Base-by-base conservation (phyloP, 306 rosid species). In the Lathyrus sativus region DNA sequence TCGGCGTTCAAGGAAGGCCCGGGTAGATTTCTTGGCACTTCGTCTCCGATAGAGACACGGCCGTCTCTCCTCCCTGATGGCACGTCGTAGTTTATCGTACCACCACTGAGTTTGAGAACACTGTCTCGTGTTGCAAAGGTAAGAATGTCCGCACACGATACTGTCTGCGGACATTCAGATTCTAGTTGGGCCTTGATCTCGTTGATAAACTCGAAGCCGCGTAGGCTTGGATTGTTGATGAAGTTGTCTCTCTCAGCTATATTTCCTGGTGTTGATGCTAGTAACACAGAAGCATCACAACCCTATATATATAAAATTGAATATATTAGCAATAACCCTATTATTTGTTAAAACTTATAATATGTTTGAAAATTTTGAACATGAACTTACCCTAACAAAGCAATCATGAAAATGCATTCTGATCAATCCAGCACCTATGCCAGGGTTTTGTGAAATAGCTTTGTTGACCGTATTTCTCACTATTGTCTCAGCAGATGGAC, bases 31-130 rank as follows among this genome's bases (percentile, higher is more conserved):
- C 62, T 10, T 22, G 11, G 10, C 42, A 54, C 80, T 31, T 76
- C 80, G 3, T 61, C 60, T 1, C 33, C 38, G 0, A 76, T 18
- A 13, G 80, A 76, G 60, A 76, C 31, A 10, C 44, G 65, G 3
- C 79, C 79, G 11, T 75, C 79, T 46, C 79, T 59, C n/a, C 79
- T 63, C 15, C 79, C 79, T 11, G 74, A 43, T 22, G 74, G 79
- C 0, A 75, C 70, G 0, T 37, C 64, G 43, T 75, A 75, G 62
- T 67, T 75, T n/a, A 57, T 75, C 0, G 19, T 58, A 6, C 43
- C 41, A 41, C 43, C 62, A 35, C 79, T 59, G 2, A 39, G 45
- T 50, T 50, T 67, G 26, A n/a, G 9, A 14, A 35, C 55, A 31
- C 74, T 67, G 46, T 75, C 79, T 37, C 74, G 7, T 9, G 79